Evolutionary conservation across 768 basidiomycete genomes (phyloP).

Genomic region (Trametes cingulata): DNA sequence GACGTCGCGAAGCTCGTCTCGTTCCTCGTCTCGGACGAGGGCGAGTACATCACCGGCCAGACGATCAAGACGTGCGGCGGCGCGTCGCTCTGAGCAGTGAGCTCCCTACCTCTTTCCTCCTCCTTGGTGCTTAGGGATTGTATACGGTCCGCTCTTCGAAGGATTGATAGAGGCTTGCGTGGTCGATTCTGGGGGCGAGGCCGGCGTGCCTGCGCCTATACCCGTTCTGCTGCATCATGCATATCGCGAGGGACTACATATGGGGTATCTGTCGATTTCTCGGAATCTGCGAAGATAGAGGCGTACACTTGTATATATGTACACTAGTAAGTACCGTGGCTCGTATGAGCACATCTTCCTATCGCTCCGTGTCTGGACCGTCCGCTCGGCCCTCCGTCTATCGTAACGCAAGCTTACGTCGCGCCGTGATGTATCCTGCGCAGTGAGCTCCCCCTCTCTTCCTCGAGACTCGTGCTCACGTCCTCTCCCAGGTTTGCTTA

Average conservation of each 20-base stretch:
- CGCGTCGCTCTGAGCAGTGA: slow-evolving; percentile 26
- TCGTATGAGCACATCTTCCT: neutral
- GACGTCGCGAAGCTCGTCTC: slow-evolving; percentile 38
- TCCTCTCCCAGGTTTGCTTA: no score
- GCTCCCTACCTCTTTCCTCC: neutral
- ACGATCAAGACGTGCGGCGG: slow-evolving; percentile 36
- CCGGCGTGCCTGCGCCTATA: slow-evolving; percentile 11
- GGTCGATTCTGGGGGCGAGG: slow-evolving; percentile 6
- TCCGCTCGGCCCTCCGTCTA: no score
- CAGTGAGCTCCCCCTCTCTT: neutral
- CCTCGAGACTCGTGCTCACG: no score
- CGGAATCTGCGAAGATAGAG: no score
- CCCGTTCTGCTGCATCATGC: neutral
- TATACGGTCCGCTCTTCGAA: no score
- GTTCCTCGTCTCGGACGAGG: slow-evolving; percentile 35
- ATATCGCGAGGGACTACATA: neutral
- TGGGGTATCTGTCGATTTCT: neutral
- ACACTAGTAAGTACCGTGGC: slow-evolving; percentile 1
- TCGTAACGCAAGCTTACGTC: no score
- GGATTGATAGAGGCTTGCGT: neutral
- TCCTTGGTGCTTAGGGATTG: no score
- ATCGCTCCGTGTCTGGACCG: neutral
- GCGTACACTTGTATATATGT: slow-evolving; percentile 4
- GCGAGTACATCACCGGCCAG: slow-evolving; percentile 36
- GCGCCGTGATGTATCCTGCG: no score